Conservation (phyloP, 768 basidiomycete species). For the Heimioporus sp. region DNA sequence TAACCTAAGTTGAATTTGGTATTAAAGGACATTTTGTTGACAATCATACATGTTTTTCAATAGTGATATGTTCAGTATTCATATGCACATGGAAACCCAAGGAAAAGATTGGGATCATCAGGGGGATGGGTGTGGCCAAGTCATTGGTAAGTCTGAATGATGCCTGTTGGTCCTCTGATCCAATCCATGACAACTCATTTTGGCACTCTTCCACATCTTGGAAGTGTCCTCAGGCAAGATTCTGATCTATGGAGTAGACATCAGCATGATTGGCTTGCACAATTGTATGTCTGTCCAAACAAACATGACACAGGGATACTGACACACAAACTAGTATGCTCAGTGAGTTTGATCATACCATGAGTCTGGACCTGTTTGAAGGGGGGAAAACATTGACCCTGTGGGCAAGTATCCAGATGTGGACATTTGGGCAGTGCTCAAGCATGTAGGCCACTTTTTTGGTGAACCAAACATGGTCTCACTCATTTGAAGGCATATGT, state of each 20-base stretch:
- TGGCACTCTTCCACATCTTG: slow-evolving; percentile 76
- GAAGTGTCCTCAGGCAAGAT: slow-evolving; percentile 70
- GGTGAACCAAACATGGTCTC: neutral
- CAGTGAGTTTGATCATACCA: slow-evolving; percentile 82
- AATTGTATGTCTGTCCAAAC: slow-evolving; percentile 33
- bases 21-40: slow-evolving; percentile 70
- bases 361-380: slow-evolving; percentile 68
- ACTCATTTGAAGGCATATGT: slow-evolving; percentile 64
- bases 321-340: slow-evolving; percentile 48
- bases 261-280: slow-evolving; percentile 71
- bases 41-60: slow-evolving; percentile 46
- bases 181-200: slow-evolving; percentile 42
- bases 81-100: slow-evolving; percentile 51
- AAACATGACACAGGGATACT: too few species aligned
- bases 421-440: slow-evolving; percentile 86
- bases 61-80: neutral
- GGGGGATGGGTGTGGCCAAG: slow-evolving; percentile 80
- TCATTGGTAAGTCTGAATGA: slow-evolving; percentile 51
- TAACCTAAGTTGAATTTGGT: slow-evolving; percentile 78
- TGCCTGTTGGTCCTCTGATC: neutral
- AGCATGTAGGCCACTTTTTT: slow-evolving; percentile 42
- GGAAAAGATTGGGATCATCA: slow-evolving; percentile 90
- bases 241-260: slow-evolving; percentile 72
- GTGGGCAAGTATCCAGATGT: slow-evolving; percentile 68
- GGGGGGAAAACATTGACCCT: slow-evolving; percentile 90